These are phyloP conservation scores for Galeopsis tetrahit DNA, from an alignment of 257 asterid genomes.

Conservation along the genomic window DNA sequence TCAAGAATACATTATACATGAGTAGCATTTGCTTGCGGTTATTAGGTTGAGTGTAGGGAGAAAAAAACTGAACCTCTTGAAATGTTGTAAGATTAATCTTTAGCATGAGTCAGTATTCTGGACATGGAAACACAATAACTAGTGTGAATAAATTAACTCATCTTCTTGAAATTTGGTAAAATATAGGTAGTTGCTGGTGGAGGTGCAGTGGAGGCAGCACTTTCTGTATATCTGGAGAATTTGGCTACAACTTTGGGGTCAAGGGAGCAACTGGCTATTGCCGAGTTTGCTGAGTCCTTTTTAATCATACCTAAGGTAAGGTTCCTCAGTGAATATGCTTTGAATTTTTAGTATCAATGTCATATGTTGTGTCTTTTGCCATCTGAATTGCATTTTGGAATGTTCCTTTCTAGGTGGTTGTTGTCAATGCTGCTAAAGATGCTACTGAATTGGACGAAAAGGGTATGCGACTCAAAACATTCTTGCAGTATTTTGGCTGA, in stretches of 20 bases:
- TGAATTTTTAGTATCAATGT: not conserved
- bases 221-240: constrained; percentile 81
- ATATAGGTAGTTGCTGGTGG: constrained; percentile 92
- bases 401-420: constrained; percentile 64
- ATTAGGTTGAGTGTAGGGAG: not conserved
- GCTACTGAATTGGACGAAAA: constrained; percentile 73
- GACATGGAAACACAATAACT: not conserved
- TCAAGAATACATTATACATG: not conserved
- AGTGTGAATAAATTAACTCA: not conserved
- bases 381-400: constrained; percentile 13
- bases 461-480: too few relatives aligned
- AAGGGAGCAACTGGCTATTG: constrained; percentile 94
- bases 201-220: constrained; percentile 95
- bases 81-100: not conserved
- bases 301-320: constrained; percentile 71
- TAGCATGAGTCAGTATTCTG: not conserved
- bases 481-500: too few relatives aligned
- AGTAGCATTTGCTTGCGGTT: not conserved
- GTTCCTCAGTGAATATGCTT: constrained; percentile 41
- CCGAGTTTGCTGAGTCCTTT: constrained; percentile 90
- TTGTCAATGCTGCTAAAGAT: constrained; percentile 99
- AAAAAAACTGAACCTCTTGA: constrained; percentile 2
- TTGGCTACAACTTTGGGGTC: constrained; percentile 90
- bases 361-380: constrained; percentile 1
- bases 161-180: constrained; percentile 46